Percentiles rank a stretch among this genome's conserved stretches.
Evolutionary conservation across 305 asterid species (phyloP).

Genomic region (Solanum aculeatissimum): DNA sequence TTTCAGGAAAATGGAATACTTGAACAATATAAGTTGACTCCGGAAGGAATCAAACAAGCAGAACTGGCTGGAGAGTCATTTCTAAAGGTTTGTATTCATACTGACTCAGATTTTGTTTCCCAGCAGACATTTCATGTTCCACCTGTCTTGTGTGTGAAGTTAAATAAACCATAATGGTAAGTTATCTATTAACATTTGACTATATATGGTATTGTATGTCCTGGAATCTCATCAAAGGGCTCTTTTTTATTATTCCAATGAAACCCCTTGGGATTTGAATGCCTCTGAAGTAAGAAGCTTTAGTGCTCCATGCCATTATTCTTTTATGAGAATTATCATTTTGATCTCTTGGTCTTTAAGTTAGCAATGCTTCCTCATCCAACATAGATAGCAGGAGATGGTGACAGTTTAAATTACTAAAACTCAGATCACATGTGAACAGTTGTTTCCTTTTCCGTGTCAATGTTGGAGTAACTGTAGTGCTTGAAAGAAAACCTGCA

Average conservation of each 20-base stretch:
- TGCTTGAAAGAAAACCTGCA: not conserved
- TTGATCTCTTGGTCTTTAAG: not conserved
- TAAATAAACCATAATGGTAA: not conserved
- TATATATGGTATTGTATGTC: not conserved
- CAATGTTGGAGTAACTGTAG: not conserved
- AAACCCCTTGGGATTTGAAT: not conserved
- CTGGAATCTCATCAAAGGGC: not conserved
- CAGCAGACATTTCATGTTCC: not conserved
- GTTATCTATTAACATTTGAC: not conserved
- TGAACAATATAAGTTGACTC: slow-evolving; percentile 63
- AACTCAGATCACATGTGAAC: not conserved
- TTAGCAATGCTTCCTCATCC: not conserved
- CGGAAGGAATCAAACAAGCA: slow-evolving; percentile 82
- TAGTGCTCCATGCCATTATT: not conserved
- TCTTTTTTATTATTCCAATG: not conserved
- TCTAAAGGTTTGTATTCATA: slow-evolving; percentile 39
- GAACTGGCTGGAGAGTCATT: slow-evolving; percentile 63
- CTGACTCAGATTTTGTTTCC: not conserved
- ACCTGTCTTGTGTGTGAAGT: not conserved
- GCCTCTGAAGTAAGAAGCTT: not conserved
- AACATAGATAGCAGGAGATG: not conserved
- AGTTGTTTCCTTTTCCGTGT: not conserved
- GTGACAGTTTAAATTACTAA: not conserved
- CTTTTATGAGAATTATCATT: not conserved
- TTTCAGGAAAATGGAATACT: slow-evolving; percentile 76